These are phyloP conservation scores for Cadophora luteo-olivacea DNA, from an alignment of 2,329 filamentous ascomycete genomes.

Conservation along the genomic window DNA sequence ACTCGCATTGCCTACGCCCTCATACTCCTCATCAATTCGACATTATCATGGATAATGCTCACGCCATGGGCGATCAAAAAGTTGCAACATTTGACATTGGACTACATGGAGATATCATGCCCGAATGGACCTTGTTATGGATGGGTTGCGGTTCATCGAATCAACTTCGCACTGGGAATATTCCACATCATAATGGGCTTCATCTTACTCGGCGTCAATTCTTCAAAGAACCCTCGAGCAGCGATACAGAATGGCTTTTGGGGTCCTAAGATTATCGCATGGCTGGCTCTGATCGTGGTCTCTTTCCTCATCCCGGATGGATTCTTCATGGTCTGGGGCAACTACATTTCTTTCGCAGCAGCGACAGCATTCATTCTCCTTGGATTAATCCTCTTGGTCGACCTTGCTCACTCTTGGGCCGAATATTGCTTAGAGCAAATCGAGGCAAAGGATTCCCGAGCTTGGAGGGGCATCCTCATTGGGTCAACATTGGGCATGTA, in stretches of 20 bases:
- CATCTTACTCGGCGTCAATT: conserved; percentile 84
- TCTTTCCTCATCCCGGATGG: conserved; percentile 95
- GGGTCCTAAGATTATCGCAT: conserved; percentile 93
- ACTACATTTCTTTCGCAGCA: conserved; percentile 86
- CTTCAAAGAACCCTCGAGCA: conserved; percentile 86
- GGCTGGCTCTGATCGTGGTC: conserved; percentile 84
- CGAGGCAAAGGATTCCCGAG: conserved; percentile 81
- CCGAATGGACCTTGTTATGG: conserved; percentile 90
- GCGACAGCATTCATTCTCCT: conserved; percentile 94
- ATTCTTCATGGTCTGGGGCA: conserved; percentile 96
- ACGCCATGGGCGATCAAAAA: conserved; percentile 98
- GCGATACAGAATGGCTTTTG: conserved; percentile 97
- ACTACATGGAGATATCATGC: conserved; percentile 96
- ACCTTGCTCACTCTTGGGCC: conserved; percentile 95
- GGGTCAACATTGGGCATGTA: conserved; percentile 96
- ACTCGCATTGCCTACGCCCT: conserved; percentile 97
- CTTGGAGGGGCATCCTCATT: conserved; percentile 88
- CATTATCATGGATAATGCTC: conserved; percentile 98
- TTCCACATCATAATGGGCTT: conserved; percentile 90
- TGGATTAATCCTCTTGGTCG: conserved; percentile 89
- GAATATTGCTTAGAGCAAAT: conserved; percentile 96
- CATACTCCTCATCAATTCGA: conserved; percentile 94
- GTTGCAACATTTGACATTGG: conserved; percentile 86
- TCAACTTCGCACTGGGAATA: conserved; percentile 95
- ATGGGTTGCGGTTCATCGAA: conserved; percentile 94